Percentiles rank a stretch among this genome's conserved stretches.
phyloP scores from a whole-genome alignment of 2,329 filamentous ascomycete species.

The Ophioceras dolichostomum region DNA sequence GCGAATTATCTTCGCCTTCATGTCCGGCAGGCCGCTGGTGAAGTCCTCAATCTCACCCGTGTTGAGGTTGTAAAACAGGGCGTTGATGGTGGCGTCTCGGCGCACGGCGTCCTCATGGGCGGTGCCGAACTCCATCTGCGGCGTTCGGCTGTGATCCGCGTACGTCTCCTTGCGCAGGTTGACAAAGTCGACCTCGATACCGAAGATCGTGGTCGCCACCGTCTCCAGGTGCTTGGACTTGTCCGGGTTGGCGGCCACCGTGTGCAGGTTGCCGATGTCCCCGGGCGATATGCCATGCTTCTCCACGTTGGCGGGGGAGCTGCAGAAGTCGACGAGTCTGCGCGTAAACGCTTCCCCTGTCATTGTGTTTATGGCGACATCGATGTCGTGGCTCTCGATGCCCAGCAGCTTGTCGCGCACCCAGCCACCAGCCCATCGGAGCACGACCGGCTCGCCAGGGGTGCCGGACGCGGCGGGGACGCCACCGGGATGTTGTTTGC shows the following conservation, averaged over 20 bases:
- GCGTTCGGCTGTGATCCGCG: constrained; percentile 76
- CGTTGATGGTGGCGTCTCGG: constrained; percentile 88
- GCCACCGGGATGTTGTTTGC: too few species aligned
- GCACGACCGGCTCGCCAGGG: constrained; percentile 39
- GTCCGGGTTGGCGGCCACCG: constrained; percentile 83
- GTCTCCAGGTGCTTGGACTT: constrained; percentile 96
- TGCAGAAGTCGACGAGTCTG: constrained; percentile 56
- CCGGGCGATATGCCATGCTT: constrained; percentile 46
- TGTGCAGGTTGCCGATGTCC: constrained; percentile 67
- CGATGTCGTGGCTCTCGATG: constrained; percentile 65
- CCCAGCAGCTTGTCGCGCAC: constrained; percentile 74
- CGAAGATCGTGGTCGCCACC: constrained; percentile 73
- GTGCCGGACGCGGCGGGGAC: not conserved
- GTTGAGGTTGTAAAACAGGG: constrained; percentile 89
- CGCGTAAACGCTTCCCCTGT: constrained; percentile 67
- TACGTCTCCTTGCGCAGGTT: constrained; percentile 91
- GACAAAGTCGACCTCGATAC: constrained; percentile 84
- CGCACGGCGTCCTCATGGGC: constrained; percentile 80
- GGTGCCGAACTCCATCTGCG: constrained; percentile 86
- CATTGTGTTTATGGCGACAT: constrained; percentile 77
- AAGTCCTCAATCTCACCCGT: constrained; percentile 74
- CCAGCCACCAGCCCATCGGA: constrained; percentile 76
- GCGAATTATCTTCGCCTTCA: constrained; percentile 59
- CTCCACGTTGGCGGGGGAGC: constrained; percentile 41
- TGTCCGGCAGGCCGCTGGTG: constrained; percentile 65